These are phyloP conservation scores for Petunia secreta DNA, from an alignment of 257 asterid genomes.

Conservation along the genomic window DNA sequence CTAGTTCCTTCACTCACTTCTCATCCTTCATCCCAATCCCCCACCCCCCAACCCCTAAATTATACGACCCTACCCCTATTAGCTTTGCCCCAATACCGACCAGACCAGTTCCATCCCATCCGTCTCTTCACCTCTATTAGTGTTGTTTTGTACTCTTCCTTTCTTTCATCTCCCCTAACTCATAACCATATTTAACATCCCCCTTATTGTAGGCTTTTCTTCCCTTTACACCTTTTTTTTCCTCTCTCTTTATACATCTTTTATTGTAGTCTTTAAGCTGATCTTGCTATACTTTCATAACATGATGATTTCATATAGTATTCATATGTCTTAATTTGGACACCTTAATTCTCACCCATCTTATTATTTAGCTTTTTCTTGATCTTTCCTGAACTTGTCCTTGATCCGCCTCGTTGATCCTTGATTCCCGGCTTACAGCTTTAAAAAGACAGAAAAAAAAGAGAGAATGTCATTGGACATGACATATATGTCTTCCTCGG, in stretches of 20 bases:
- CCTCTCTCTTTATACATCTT: conserved; percentile 16
- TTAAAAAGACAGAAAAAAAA: background rate
- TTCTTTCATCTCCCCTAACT: conserved; percentile 30
- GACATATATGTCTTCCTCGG: conserved; percentile 42
- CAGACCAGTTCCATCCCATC: conserved; percentile 52
- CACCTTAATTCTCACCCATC: background rate
- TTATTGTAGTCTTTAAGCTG: conserved; percentile 13
- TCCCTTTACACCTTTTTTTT: conserved; percentile 26
- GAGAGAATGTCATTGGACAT: conserved; percentile 64
- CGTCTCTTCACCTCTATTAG: conserved; percentile 28
- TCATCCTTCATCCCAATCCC: background rate
- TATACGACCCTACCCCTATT: background rate
- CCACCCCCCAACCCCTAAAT: background rate
- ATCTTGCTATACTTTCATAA: conserved; percentile 8
- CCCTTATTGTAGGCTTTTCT: conserved; percentile 25
- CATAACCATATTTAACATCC: conserved; percentile 33
- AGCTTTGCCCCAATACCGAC: conserved; percentile 39
- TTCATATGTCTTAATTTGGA: conserved; percentile 31
- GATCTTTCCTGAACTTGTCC: conserved; percentile 18
- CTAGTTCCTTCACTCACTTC: conserved; percentile 23
- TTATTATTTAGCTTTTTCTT: conserved; percentile 18
- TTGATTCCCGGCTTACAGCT: background rate
- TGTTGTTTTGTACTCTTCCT: conserved; percentile 39
- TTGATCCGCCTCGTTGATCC: conserved; percentile 28
- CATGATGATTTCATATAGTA: background rate